These are phyloP conservation scores for Plasmodium gallinaceum DNA, from an alignment of 169 alveolate genomes.

Conservation along the genomic window DNA sequence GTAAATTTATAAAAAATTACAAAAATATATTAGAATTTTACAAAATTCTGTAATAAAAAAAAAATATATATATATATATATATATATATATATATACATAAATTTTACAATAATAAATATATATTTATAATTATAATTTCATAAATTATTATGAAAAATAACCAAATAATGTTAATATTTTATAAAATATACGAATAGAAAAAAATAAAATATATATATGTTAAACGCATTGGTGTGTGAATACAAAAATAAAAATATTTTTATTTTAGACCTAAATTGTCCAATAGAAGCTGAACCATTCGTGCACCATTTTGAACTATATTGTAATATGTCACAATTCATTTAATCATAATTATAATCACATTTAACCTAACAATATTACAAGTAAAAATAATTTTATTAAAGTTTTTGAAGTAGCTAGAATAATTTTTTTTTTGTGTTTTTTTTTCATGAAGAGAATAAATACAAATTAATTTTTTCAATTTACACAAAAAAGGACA, in stretches of 20 bases:
- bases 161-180: too few species aligned
- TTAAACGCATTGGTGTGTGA: background rate
- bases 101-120: background rate
- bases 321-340: background rate
- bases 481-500: too few species aligned
- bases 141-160: too few species aligned
- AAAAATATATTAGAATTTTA: background rate
- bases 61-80: background rate
- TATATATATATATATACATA: background rate
- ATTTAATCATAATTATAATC: background rate
- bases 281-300: slow-evolving; percentile 6
- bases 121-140: too few species aligned
- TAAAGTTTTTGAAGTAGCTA: too few species aligned
- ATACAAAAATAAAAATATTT: background rate
- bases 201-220: background rate
- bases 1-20: background rate
- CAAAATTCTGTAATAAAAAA: background rate
- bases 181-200: too few species aligned
- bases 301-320: slow-evolving; percentile 24
- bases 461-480: too few species aligned
- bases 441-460: too few species aligned
- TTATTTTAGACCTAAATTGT: slow-evolving; percentile 1
- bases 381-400: too few species aligned
- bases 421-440: too few species aligned
- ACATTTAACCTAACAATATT: background rate